phyloP scores from a whole-genome alignment of 768 basidiomycete species.

The Tubosaeta sp. region DNA sequence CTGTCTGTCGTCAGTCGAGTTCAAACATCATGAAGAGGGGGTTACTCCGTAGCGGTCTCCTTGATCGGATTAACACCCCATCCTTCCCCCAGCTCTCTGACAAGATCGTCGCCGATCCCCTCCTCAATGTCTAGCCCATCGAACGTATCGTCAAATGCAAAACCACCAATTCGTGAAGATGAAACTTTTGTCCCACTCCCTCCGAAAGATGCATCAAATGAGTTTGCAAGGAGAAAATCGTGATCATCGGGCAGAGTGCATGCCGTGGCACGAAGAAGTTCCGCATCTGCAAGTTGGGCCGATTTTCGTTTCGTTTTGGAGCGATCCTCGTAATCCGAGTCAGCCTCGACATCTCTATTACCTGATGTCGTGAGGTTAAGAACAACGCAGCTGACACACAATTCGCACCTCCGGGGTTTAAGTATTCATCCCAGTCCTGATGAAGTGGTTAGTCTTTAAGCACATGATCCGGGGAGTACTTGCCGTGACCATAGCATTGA shows the following conservation, averaged over 20 bases:
- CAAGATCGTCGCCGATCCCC: conserved; percentile 69
- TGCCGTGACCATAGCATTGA: conserved; percentile 63
- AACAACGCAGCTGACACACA: neutral
- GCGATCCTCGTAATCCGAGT: conserved; percentile 49
- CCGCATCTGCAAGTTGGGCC: conserved; percentile 29
- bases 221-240: conserved; percentile 60
- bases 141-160: conserved; percentile 51
- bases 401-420: conserved; percentile 44
- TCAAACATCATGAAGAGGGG: neutral
- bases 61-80: conserved; percentile 43
- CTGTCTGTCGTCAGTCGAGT: conserved; percentile 13
- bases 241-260: conserved; percentile 73
- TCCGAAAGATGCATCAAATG: conserved; percentile 59
- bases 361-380: conserved; percentile 3
- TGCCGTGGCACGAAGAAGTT: conserved; percentile 45
- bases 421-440: conserved; percentile 63
- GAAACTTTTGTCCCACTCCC: conserved; percentile 38
- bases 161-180: conserved; percentile 53
- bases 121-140: conserved; percentile 57
- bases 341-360: conserved; percentile 25
- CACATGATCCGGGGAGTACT: conserved; percentile 17
- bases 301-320: conserved; percentile 32
- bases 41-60: conserved; percentile 14
- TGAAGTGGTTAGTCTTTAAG: neutral
- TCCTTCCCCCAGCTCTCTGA: conserved; percentile 66